Conservation (phyloP, 192 early-diverging fungal genomes). For the Backusella westeae region DNA sequence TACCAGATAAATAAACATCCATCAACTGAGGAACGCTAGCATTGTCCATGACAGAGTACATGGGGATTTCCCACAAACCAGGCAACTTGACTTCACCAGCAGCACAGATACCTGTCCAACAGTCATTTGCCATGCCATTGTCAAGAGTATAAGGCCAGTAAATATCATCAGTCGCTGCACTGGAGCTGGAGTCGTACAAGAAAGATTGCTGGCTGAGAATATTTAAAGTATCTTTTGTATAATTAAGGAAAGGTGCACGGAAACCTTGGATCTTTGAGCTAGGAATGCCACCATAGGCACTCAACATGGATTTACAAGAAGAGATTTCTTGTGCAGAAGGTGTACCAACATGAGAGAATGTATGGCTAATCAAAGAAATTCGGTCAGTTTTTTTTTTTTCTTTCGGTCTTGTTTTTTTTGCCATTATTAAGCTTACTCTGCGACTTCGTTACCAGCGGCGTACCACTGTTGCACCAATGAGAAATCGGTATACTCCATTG, state of each 20-base stretch:
- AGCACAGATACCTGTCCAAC: constrained; percentile 47
- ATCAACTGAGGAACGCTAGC: constrained; percentile 35
- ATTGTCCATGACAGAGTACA: constrained; percentile 51
- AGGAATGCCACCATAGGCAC: constrained; percentile 59
- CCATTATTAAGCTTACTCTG: constrained; percentile 32
- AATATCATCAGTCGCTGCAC: constrained; percentile 37
- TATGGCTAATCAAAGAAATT: constrained; percentile 18
- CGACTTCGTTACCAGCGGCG: constrained; percentile 59
- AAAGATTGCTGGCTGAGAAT: constrained; percentile 41
- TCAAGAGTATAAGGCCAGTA: constrained; percentile 72
- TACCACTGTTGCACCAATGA: constrained; percentile 58
- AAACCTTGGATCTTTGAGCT: constrained; percentile 56
- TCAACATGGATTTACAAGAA: constrained; percentile 37
- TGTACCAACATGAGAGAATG: constrained; percentile 33
- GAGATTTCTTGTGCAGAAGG: constrained; percentile 42
- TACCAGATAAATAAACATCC: constrained; percentile 50
- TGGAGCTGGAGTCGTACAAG: constrained; percentile 52
- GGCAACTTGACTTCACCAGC: constrained; percentile 33
- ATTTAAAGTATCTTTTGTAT: constrained; percentile 43
- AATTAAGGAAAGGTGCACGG: constrained; percentile 64
- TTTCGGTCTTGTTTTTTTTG: background rate
- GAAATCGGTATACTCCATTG: constrained; percentile 61
- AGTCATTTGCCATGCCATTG: constrained; percentile 60
- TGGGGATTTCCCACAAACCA: constrained; percentile 67
- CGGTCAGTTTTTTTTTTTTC: background rate